phyloP scores from a whole-genome alignment of 202 grass and related monocot genomes.

The Setaria italica region DNA sequence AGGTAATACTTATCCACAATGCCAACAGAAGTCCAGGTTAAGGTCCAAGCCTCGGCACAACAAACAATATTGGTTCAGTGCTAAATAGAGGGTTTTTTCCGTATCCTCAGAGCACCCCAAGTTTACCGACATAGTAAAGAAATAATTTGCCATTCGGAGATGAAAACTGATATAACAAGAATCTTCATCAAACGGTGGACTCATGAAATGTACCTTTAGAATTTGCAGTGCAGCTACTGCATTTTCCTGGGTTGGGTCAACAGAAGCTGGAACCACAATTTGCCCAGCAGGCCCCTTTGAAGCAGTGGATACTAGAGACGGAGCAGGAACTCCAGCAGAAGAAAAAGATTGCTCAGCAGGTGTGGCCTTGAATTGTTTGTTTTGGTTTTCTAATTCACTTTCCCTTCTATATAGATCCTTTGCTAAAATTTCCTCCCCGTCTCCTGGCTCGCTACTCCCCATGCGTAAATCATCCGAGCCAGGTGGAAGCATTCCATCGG shows the following conservation, averaged over 20 bases:
- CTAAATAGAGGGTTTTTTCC: not conserved
- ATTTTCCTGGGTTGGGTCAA: slow-evolving; percentile 81
- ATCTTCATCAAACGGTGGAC: not conserved
- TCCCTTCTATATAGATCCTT: slow-evolving; percentile 36
- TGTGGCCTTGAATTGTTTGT: slow-evolving; percentile 32
- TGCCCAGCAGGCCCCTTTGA: slow-evolving; percentile 67
- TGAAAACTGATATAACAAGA: slow-evolving; percentile 32
- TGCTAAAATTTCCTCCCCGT: not conserved
- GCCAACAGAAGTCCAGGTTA: not conserved
- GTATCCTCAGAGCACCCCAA: not conserved
- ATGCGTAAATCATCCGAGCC: slow-evolving; percentile 41
- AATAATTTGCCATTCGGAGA: slow-evolving; percentile 1
- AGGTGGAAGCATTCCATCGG: slow-evolving; percentile 32
- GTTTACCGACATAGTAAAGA: slow-evolving; percentile 10
- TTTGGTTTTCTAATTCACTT: slow-evolving; percentile 38
- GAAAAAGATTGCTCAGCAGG: slow-evolving; percentile 51
- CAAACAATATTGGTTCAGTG: slow-evolving; percentile 18
- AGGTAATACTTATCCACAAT: not conserved
- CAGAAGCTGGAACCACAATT: slow-evolving; percentile 73
- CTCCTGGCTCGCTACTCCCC: slow-evolving; percentile 1
- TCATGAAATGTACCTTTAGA: slow-evolving; percentile 69
- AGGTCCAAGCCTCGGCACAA: not conserved
- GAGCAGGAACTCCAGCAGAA: slow-evolving; percentile 78
- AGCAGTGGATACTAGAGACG: slow-evolving; percentile 61
- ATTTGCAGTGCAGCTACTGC: slow-evolving; percentile 76